Base-by-base conservation (phyloP, 306 rosid genomes). In the Cotoneaster glaucophyllus region DNA sequence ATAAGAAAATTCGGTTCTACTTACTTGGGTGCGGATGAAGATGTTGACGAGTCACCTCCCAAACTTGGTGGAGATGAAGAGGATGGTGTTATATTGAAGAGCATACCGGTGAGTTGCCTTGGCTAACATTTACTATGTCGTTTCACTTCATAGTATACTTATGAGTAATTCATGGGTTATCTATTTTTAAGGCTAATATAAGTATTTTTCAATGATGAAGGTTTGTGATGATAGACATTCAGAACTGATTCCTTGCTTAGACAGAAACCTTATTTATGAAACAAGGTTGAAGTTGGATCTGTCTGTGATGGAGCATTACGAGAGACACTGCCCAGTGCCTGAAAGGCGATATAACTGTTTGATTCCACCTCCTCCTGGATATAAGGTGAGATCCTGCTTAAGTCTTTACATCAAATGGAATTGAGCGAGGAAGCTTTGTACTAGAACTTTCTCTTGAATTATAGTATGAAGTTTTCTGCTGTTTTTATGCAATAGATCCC, bases 301-400 rank as follows among this genome's bases (percentile, higher is more conserved):
- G 71, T 77, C 97, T 82, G 32, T 96, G 80, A 96, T 96, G 99
- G 99, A 96, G 83, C 99, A 96, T 75, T 96, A 96, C 68, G 99
- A 96, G 78, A 88, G 99, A 77, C 98, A 96, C 74, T 96, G 99
- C 75, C 97, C 99, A 24, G 91, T 89, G 52, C 88, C 91, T 21
- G 99, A 93, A 82, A 88, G 97, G 84, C 97, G 94, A 65, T 96
- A 74, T 82, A 96, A 96, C 71, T 96, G 99, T 82, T 87, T 96
- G 84, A 93, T 96, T 84, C 99, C 99, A 77, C 99, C 99, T 78
- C 99, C 99, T 41, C 24, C 85, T 12, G 97, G 96, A 79, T 96
- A 96, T 80, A 96, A 93, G 96, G 99, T 90, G 75, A 67, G 65
- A 19, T 48, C n/a, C 37, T 45, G 58, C 67, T 58, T 32, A 18